A percentile compares a stretch with the other conserved stretches of the same genome.
Conservation (phyloP, 345 rosid genomes). For the Raphanus sativus region DNA sequence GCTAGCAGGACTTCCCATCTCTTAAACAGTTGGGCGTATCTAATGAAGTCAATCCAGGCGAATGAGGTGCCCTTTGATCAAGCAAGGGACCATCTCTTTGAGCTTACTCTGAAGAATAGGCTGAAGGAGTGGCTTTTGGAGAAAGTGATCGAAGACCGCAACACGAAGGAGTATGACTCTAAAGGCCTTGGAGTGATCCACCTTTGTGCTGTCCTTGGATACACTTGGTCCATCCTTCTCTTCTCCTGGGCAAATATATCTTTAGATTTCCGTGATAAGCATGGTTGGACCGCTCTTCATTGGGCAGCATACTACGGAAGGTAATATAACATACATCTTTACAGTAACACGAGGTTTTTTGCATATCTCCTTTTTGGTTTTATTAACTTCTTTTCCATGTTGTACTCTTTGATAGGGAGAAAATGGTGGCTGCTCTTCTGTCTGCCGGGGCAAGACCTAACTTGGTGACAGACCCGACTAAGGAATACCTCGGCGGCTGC, state of each 20-base stretch:
- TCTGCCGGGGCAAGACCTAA: constrained; percentile 92
- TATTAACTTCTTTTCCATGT: not conserved
- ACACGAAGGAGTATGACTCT: constrained; percentile 59
- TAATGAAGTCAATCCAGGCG: constrained; percentile 63
- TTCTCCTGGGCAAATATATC: constrained; percentile 77
- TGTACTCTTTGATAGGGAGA: constrained; percentile 58
- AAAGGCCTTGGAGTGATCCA: constrained; percentile 91
- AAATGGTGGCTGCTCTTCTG: constrained; percentile 89
- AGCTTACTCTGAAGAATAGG: constrained; percentile 69
- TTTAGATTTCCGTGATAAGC: constrained; percentile 81
- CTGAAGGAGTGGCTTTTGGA: constrained; percentile 89
- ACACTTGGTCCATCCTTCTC: constrained; percentile 76
- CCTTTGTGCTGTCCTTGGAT: constrained; percentile 84
- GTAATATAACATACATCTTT: too few relatives aligned
- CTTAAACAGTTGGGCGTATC: constrained; percentile 61
- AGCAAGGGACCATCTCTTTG: constrained; percentile 70
- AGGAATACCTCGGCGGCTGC: constrained; percentile 74
- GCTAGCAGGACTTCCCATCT: constrained; percentile 52
- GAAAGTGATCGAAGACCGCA: constrained; percentile 65
- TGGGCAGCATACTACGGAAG: constrained; percentile 92
- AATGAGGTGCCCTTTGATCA: constrained; percentile 49
- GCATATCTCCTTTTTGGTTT: not conserved
- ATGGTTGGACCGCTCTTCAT: constrained; percentile 98
- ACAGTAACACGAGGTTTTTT: too few relatives aligned
- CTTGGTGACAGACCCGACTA: constrained; percentile 85